These are phyloP conservation scores for Podospora pseudoanserina DNA, from an alignment of 495 filamentous ascomycete species.

Conservation along the genomic window DNA sequence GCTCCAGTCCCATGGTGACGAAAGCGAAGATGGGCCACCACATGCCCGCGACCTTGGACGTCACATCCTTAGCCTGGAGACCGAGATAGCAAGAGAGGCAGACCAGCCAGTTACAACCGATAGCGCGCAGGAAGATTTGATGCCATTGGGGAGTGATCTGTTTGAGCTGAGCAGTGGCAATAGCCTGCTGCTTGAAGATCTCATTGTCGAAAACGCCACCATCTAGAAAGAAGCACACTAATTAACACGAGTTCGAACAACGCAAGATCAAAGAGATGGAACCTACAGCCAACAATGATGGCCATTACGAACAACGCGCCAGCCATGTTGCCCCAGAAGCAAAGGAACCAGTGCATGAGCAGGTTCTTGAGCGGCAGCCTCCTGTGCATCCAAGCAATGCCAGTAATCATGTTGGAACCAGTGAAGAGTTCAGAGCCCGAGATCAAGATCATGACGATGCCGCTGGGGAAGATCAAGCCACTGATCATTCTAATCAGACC, in stretches of 20 bases:
- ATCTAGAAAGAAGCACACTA: slow-evolving; percentile 30
- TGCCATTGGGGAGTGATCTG: slow-evolving; percentile 55
- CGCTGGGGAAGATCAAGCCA: slow-evolving; percentile 56
- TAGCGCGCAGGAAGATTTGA: slow-evolving; percentile 57
- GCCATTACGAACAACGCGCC: slow-evolving; percentile 57
- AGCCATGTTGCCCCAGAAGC: slow-evolving; percentile 58
- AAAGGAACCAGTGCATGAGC: slow-evolving; percentile 53
- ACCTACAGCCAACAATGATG: slow-evolving; percentile 57
- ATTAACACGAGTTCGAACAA: background rate
- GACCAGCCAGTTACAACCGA: slow-evolving; percentile 64
- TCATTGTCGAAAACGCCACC: slow-evolving; percentile 54
- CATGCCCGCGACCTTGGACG: slow-evolving; percentile 57
- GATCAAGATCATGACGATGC: slow-evolving; percentile 57
- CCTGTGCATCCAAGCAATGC: slow-evolving; percentile 52
- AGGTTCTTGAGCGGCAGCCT: slow-evolving; percentile 48
- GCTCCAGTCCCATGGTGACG: slow-evolving; percentile 56
- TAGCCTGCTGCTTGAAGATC: slow-evolving; percentile 48
- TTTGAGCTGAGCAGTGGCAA: slow-evolving; percentile 53
- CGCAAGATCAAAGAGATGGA: background rate
- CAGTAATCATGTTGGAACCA: slow-evolving; percentile 58
- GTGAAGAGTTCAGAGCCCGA: slow-evolving; percentile 59
- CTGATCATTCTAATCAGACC: slow-evolving; percentile 56
- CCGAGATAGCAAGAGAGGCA: slow-evolving; percentile 57
- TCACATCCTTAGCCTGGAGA: slow-evolving; percentile 53
- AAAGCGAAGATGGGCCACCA: slow-evolving; percentile 63